These are phyloP conservation scores for Pilatotrama ljubarskyi DNA, from an alignment of 768 basidiomycete genomes.

Conservation along the genomic window DNA sequence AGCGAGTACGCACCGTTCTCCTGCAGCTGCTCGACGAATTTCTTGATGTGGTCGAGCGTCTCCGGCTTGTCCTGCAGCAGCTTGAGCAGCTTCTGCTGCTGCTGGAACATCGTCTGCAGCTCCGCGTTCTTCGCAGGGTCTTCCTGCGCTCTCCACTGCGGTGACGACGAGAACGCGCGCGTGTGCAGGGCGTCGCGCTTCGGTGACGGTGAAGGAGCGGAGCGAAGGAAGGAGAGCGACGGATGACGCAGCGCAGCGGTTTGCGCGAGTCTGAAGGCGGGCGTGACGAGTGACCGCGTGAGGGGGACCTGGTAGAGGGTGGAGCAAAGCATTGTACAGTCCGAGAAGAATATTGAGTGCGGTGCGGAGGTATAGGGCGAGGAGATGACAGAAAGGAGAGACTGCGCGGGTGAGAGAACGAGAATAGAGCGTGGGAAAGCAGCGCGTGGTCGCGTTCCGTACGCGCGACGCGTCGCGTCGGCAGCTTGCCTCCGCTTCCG, in stretches of 20 bases:
- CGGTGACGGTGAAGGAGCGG: not conserved
- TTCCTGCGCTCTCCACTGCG: slow-evolving; percentile 7
- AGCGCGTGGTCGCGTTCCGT: slow-evolving; percentile 13
- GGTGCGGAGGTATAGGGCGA: not conserved
- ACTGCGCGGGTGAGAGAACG: not conserved
- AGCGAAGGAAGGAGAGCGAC: not conserved
- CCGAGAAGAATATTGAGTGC: not conserved
- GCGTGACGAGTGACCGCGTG: slow-evolving; percentile 1
- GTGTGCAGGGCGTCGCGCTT: slow-evolving; percentile 7
- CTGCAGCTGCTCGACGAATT: slow-evolving; percentile 12
- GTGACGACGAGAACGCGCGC: slow-evolving; percentile 14
- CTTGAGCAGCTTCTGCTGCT: slow-evolving; percentile 20
- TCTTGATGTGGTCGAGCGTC: slow-evolving; percentile 20
- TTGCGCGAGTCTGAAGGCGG: slow-evolving; percentile 13
- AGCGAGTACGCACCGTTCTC: slow-evolving; percentile 15
- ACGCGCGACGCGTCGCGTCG: slow-evolving; percentile 21
- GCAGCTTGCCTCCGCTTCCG: not conserved
- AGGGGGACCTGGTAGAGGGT: slow-evolving; percentile 1
- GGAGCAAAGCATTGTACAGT: slow-evolving; percentile 9
- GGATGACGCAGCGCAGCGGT: slow-evolving; percentile 7
- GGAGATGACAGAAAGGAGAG: not conserved
- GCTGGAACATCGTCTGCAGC: slow-evolving; percentile 14
- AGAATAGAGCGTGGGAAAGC: slow-evolving; percentile 15
- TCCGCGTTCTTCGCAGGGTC: slow-evolving; percentile 8
- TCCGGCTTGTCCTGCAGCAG: slow-evolving; percentile 20